phyloP scores from a whole-genome alignment of 2,329 filamentous ascomycete species.

The Botryosphaeria dothidea region DNA sequence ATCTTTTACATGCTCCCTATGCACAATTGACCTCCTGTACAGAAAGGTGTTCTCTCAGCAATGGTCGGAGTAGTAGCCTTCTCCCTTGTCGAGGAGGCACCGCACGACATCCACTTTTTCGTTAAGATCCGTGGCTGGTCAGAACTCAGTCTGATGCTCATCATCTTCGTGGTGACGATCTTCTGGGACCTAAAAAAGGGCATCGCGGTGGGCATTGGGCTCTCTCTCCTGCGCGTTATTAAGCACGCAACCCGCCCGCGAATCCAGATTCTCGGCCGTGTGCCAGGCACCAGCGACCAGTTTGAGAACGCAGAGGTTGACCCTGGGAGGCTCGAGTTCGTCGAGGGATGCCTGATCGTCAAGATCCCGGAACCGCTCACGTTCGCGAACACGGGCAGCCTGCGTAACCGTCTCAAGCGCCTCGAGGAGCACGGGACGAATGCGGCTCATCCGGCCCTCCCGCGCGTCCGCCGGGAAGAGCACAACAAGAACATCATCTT shows the following conservation, averaged over 20 bases:
- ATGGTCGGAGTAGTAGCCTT: conserved; percentile 96
- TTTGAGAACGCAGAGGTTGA: conserved; percentile 84
- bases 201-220: conserved; percentile 88
- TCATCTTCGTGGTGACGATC: conserved; percentile 89
- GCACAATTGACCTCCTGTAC: conserved; percentile 17
- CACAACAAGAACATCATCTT: conserved; percentile 93
- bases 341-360: conserved; percentile 90
- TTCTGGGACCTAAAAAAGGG: conserved; percentile 93
- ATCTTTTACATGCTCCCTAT: not conserved
- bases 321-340: conserved; percentile 75
- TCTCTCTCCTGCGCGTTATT: conserved; percentile 87
- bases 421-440: conserved; percentile 90
- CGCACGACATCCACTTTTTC: conserved; percentile 91
- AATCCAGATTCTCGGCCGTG: conserved; percentile 92
- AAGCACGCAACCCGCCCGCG: conserved; percentile 87
- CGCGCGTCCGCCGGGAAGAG: conserved; percentile 72
- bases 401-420: conserved; percentile 79
- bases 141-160: conserved; percentile 81
- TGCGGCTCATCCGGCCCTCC: conserved; percentile 81
- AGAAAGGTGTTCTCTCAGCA: conserved; percentile 90
- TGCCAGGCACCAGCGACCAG: conserved; percentile 72
- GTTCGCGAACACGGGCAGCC: conserved; percentile 92
- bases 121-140: conserved; percentile 79
- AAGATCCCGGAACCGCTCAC: conserved; percentile 97
- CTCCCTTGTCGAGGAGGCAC: conserved; percentile 92